These are phyloP conservation scores for Odontarrhena argentea DNA, from an alignment of 345 rosid genomes.

Conservation along the genomic window DNA sequence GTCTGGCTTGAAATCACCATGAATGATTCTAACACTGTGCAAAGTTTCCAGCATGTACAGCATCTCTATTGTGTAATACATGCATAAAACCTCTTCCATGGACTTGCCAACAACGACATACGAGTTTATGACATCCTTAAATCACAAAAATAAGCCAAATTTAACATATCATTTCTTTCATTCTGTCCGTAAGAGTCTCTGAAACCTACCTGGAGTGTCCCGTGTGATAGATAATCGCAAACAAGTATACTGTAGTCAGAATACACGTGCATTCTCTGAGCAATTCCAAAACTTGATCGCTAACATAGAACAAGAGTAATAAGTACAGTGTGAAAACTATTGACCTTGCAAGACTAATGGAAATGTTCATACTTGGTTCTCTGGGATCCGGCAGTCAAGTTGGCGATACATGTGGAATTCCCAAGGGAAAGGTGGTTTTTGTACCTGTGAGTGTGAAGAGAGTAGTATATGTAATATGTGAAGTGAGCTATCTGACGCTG, in stretches of 20 bases:
- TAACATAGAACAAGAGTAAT: conserved; percentile 43
- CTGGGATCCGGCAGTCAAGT: conserved; percentile 76
- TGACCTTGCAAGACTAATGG: conserved; percentile 19
- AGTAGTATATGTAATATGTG: conserved; percentile 7
- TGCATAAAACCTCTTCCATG: conserved; percentile 90
- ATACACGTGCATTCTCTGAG: conserved; percentile 67
- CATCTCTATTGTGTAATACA: conserved; percentile 92
- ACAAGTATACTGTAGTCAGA: conserved; percentile 83
- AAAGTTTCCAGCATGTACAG: conserved; percentile 82
- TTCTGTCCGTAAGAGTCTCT: conserved; percentile 4
- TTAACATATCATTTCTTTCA: conserved; percentile 5
- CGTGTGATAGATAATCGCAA: conserved; percentile 76
- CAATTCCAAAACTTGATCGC: conserved; percentile 88
- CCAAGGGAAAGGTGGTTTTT: conserved; percentile 94
- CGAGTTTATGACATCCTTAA: conserved; percentile 93
- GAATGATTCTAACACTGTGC: conserved; percentile 84
- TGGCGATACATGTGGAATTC: conserved; percentile 95
- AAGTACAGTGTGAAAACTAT: conserved; percentile 29
- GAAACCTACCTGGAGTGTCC: conserved; percentile 78
- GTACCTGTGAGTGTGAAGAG: conserved; percentile 70
- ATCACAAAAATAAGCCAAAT: conserved; percentile 4
- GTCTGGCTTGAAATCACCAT: conserved; percentile 98
- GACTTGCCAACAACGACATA: conserved; percentile 65
- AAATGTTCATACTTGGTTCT: conserved; percentile 54
- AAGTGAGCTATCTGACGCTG: conserved; percentile 20